Percentiles rank a stretch among this genome's conserved stretches.
Conservation (phyloP, 2,329 filamentous ascomycete species). For the Cladophialophora exuberans region DNA sequence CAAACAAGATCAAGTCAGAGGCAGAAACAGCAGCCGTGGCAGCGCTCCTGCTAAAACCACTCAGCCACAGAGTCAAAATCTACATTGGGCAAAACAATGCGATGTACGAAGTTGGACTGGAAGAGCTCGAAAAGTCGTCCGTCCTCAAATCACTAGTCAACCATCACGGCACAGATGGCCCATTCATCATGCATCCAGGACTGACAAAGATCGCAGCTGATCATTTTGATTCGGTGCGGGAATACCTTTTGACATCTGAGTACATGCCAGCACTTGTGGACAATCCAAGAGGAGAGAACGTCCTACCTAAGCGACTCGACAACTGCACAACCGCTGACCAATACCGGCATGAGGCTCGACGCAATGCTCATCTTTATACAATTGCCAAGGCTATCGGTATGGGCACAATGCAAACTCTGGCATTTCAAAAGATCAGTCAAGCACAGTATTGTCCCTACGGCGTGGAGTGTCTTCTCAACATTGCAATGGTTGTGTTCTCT, state of each 20-base stretch:
- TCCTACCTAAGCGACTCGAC: conserved; percentile 20
- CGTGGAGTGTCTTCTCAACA: conserved; percentile 16
- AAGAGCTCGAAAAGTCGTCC: conserved; percentile 26
- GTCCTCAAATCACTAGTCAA: conserved; percentile 20
- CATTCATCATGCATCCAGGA: conserved; percentile 31
- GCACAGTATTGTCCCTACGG: conserved; percentile 18
- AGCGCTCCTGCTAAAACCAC: not conserved
- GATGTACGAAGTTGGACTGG: conserved; percentile 15
- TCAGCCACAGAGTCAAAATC: conserved; percentile 18
- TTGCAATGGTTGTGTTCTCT: conserved; percentile 23
- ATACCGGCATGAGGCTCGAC: conserved; percentile 20
- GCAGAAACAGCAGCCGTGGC: conserved; percentile 11
- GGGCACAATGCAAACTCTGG: conserved; percentile 14
- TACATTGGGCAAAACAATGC: conserved; percentile 25
- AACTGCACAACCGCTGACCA: conserved; percentile 8
- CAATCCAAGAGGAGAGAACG: conserved; percentile 5
- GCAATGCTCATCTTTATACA: conserved; percentile 21
- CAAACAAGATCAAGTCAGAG: conserved; percentile 19
- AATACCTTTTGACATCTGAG: conserved; percentile 25
- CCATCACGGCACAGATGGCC: conserved; percentile 4
- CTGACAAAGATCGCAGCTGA: conserved; percentile 18
- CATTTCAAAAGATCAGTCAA: conserved; percentile 25
- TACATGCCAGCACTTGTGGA: conserved; percentile 25
- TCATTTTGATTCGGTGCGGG: conserved; percentile 25
- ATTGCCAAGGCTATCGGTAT: conserved; percentile 25